Evolutionary conservation across 2,329 filamentous ascomycete species (phyloP).

Genomic region (Byssothecium circinans): DNA sequence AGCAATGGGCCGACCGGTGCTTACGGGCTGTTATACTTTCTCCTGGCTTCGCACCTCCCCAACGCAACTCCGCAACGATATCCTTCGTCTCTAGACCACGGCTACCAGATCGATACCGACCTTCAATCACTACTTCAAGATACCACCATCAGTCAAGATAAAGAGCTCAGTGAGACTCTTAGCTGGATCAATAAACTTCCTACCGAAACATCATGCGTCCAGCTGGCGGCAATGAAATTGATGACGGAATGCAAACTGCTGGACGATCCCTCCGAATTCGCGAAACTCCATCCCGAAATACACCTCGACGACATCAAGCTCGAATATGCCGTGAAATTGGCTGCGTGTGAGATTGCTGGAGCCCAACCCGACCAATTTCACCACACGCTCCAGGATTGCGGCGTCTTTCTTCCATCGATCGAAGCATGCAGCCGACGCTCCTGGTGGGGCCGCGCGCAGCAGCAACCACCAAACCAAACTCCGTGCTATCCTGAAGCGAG

Average conservation of each 20-base stretch:
- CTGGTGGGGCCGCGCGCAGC: conserved; percentile 19
- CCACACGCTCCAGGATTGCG: conserved; percentile 55
- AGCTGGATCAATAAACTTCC: conserved; percentile 3
- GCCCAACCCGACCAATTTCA: conserved; percentile 46
- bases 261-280: conserved; percentile 36
- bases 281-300: conserved; percentile 27
- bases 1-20: neutral
- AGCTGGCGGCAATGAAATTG: conserved; percentile 55
- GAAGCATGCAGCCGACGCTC: conserved; percentile 31
- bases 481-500: conserved; percentile 41
- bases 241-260: conserved; percentile 58
- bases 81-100: neutral
- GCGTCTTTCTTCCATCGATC: conserved; percentile 49
- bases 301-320: conserved; percentile 50
- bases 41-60: neutral
- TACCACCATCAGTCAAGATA: conserved; percentile 5
- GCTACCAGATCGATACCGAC: conserved; percentile 3
- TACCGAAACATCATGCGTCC: conserved; percentile 50
- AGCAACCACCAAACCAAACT: conserved; percentile 15
- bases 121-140: conserved; percentile 4
- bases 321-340: conserved; percentile 63
- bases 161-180: conserved; percentile 7
- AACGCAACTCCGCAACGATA: neutral
- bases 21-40: neutral
- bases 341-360: conserved; percentile 63